phyloP scores from a whole-genome alignment of 805 yeast genomes.

The Candida xyloterini region DNA sequence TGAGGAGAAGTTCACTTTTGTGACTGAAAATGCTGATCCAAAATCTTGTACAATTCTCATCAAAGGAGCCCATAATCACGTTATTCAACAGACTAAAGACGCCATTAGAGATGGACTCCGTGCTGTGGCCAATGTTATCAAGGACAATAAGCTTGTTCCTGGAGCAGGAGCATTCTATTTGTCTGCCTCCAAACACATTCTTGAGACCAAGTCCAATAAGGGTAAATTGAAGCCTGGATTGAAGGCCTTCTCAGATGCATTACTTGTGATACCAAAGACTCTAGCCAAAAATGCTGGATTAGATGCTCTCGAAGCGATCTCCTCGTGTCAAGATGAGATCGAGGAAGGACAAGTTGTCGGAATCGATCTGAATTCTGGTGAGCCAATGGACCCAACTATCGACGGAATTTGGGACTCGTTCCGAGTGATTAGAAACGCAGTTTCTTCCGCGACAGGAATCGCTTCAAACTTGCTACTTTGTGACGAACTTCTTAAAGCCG shows the following conservation, averaged over 20 bases:
- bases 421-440: conserved; percentile 89
- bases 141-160: conserved; percentile 82
- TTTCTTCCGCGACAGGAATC: conserved; percentile 90
- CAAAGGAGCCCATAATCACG: conserved; percentile 89
- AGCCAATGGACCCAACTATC: conserved; percentile 89
- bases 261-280: conserved; percentile 90
- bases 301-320: conserved; percentile 85
- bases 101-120: conserved; percentile 97
- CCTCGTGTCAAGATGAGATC: conserved; percentile 86
- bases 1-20: conserved; percentile 95
- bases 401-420: conserved; percentile 97
- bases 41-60: conserved; percentile 88
- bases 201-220: conserved; percentile 55
- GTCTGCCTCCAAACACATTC: conserved; percentile 70
- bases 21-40: conserved; percentile 86
- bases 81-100: conserved; percentile 88
- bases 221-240: conserved; percentile 91
- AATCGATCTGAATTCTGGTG: conserved; percentile 86
- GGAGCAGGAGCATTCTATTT: conserved; percentile 97
- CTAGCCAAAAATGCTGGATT: conserved; percentile 89
- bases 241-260: conserved; percentile 89
- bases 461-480: conserved; percentile 89
- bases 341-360: conserved; percentile 83
- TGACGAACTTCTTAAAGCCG: conserved; percentile 96
- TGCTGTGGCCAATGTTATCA: conserved; percentile 87